Evolutionary conservation across 192 early-diverging fungal genomes (phyloP).

Genomic region (Haplosporangium gracile): DNA sequence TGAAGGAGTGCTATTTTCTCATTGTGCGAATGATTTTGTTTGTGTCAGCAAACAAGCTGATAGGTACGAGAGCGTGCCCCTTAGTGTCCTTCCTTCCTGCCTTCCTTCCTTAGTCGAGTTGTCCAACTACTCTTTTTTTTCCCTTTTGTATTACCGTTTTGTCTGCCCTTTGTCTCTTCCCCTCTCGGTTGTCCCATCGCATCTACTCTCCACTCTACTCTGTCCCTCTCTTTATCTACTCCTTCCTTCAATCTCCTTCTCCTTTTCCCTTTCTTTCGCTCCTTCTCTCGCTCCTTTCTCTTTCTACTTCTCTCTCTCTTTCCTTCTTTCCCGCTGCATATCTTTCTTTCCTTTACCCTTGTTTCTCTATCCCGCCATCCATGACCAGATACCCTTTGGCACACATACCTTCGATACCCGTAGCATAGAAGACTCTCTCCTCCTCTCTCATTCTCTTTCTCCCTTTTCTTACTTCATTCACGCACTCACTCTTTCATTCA

Average conservation of each 20-base stretch:
- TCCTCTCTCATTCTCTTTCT: not conserved
- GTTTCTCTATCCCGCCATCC: conserved; percentile 2
- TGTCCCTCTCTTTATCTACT: not conserved
- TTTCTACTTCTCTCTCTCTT: not conserved
- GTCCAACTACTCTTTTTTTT: not conserved
- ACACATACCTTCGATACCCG: conserved; percentile 4
- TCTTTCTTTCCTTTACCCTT: not conserved
- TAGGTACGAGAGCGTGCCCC: not conserved
- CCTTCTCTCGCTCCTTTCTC: not conserved
- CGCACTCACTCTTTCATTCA: not conserved
- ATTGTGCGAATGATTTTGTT: too few relatives aligned
- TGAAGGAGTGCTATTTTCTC: too few relatives aligned
- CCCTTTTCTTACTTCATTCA: too few relatives aligned
- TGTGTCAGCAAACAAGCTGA: not conserved
- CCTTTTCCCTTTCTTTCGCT: not conserved
- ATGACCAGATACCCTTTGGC: conserved; percentile 6
- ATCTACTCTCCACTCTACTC: not conserved
- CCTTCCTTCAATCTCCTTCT: conserved; percentile 1
- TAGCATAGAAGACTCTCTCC: not conserved
- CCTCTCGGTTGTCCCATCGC: not conserved
- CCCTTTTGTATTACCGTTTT: not conserved
- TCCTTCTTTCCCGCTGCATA: not conserved
- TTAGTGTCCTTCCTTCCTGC: not conserved
- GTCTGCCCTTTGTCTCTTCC: not conserved
- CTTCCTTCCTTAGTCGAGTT: not conserved